phyloP scores from a whole-genome alignment of 139 green algal genomes.

The Micractinium conductrix region DNA sequence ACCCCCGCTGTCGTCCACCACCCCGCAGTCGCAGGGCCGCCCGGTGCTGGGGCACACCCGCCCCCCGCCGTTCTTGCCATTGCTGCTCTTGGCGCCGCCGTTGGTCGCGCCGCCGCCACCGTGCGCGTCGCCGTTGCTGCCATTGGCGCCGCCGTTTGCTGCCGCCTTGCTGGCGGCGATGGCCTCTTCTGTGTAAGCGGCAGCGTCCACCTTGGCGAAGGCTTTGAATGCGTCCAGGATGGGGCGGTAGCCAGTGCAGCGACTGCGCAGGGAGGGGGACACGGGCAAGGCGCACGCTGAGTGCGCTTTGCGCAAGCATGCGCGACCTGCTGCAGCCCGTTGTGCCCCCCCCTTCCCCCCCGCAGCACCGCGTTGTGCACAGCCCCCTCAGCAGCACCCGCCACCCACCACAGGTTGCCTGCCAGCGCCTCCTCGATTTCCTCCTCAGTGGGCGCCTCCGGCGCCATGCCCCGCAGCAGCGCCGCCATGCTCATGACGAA shows the following conservation, averaged over 20 bases:
- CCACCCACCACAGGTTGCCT: conserved; percentile 91
- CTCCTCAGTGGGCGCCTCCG: conserved; percentile 66
- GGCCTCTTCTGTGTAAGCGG: conserved; percentile 81
- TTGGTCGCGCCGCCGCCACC: neutral
- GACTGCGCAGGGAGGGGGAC: conserved; percentile 39
- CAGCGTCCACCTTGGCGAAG: conserved; percentile 80
- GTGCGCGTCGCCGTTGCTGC: conserved; percentile 28
- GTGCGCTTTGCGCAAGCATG: no score
- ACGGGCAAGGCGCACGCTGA: neutral
- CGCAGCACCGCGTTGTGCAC: no score
- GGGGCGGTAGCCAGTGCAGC: conserved; percentile 96
- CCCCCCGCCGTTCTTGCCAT: conserved; percentile 1
- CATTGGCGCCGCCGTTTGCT: conserved; percentile 13
- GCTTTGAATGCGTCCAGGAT: conserved; percentile 97
- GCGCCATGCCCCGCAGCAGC: conserved; percentile 73
- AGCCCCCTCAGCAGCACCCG: neutral
- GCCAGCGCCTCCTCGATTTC: conserved; percentile 95
- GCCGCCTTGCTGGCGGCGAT: conserved; percentile 70
- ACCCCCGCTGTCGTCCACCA: neutral
- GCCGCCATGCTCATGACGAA: conserved; percentile 99
- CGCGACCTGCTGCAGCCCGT: no score
- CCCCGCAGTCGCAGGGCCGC: conserved; percentile 78
- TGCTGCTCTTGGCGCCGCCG: conserved; percentile 17
- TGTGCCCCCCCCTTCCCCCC: no score
- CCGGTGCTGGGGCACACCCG: conserved; percentile 83